These are phyloP conservation scores for Trypanosoma grayi DNA, from an alignment of 208 protist genomes.

Conservation along the genomic window DNA sequence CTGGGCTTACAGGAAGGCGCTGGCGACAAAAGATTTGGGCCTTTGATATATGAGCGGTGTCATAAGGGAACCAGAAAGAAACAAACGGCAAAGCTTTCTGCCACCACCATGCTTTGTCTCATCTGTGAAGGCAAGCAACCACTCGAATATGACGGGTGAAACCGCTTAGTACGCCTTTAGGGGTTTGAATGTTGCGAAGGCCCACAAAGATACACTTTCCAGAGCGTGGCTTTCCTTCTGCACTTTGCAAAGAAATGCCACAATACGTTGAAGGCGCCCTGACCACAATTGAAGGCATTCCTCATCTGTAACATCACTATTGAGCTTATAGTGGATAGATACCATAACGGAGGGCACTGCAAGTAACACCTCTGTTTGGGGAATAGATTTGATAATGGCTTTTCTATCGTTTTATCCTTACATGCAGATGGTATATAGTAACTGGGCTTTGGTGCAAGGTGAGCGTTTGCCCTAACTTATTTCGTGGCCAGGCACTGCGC, in stretches of 20 bases:
- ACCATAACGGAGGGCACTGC: too few species aligned
- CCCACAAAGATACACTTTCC: not conserved
- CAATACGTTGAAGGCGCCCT: not conserved
- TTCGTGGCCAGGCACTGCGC: not conserved
- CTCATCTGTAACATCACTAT: too few species aligned
- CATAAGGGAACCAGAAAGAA: too few species aligned
- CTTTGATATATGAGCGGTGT: too few species aligned
- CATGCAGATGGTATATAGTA: not conserved
- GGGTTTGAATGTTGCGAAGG: not conserved
- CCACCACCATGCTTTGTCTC: conserved; percentile 38
- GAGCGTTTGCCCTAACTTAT: not conserved
- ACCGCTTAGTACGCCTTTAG: not conserved
- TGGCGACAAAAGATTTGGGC: too few species aligned
- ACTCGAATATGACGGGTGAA: not conserved
- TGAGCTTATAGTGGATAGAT: too few species aligned
- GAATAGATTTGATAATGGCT: too few species aligned
- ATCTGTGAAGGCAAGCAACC: conserved; percentile 28
- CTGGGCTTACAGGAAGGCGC: conserved; percentile 50
- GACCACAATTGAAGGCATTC: too few species aligned
- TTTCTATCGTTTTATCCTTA: not conserved
- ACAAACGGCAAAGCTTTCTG: too few species aligned
- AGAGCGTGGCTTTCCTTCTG: not conserved
- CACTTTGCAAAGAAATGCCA: not conserved
- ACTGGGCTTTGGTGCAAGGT: not conserved
- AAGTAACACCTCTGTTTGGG: too few species aligned